phyloP scores from a whole-genome alignment of 805 yeast species.

The Spathaspora girioi region DNA sequence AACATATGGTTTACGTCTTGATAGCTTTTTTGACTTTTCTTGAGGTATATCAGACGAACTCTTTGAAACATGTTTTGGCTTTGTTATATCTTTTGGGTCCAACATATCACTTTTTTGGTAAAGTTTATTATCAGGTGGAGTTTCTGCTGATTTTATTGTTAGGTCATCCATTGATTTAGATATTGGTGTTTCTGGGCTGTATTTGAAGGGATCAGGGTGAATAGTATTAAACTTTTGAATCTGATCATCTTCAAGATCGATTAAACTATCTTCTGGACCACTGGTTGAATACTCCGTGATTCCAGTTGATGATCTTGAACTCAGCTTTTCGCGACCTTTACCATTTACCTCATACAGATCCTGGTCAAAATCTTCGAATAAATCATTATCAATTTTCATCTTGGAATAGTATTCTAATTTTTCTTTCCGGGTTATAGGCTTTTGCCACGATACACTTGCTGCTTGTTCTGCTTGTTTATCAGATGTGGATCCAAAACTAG shows the following conservation, averaged over 20 bases:
- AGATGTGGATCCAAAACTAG: slow-evolving; percentile 3
- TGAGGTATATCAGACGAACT: slow-evolving; percentile 21
- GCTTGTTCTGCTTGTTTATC: slow-evolving; percentile 25
- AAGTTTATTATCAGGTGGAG: neutral
- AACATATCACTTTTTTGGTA: neutral
- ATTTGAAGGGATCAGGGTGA: neutral
- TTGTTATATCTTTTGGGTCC: neutral
- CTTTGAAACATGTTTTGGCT: slow-evolving; percentile 12
- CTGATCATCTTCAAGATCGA: slow-evolving; percentile 6
- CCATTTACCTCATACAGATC: slow-evolving; percentile 9
- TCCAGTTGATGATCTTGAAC: slow-evolving; percentile 8
- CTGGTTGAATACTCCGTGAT: slow-evolving; percentile 3
- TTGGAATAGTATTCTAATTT: neutral
- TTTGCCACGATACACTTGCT: slow-evolving; percentile 28
- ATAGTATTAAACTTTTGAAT: neutral
- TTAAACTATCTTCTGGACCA: slow-evolving; percentile 1
- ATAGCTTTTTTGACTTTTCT: neutral
- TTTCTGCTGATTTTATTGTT: slow-evolving; percentile 8
- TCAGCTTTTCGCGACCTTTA: neutral
- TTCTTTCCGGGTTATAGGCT: slow-evolving; percentile 10
- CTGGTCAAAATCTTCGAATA: slow-evolving; percentile 40
- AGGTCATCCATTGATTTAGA: slow-evolving; percentile 10
- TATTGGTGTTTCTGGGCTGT: neutral
- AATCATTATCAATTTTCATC: slow-evolving; percentile 14
- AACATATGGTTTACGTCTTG: slow-evolving; percentile 16